Conservation (phyloP, 139 green algal species). For the Chlorella sorokiniana region DNA sequence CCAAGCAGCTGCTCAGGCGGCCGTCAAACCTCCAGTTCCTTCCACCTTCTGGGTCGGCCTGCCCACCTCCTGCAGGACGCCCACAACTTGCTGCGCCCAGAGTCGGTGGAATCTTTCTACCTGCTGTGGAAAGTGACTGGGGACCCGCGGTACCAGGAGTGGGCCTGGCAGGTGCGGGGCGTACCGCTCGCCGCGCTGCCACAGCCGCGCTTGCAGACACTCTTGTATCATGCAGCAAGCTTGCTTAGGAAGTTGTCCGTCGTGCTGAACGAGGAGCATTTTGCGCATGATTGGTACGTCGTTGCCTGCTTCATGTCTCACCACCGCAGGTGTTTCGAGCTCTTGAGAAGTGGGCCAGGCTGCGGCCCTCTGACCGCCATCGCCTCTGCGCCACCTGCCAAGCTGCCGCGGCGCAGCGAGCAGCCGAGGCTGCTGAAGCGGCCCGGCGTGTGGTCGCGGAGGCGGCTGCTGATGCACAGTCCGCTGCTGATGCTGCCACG, state of each 20-base stretch:
- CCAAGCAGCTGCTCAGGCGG: no score
- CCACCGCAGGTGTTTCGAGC: background rate
- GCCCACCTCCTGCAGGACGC: slow-evolving; percentile 35
- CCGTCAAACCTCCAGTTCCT: no score
- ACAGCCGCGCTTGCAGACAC: background rate
- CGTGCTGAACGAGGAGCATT: no score
- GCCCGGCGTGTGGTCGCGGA: no score
- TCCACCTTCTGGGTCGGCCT: no score
- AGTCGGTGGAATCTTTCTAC: slow-evolving; percentile 86
- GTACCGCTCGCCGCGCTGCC: background rate
- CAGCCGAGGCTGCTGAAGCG: background rate
- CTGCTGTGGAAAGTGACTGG: slow-evolving; percentile 79
- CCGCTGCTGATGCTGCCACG: no score
- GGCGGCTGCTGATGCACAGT: no score
- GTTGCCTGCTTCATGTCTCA: background rate
- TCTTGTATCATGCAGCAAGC: no score
- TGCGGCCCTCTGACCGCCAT: background rate
- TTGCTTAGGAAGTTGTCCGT: no score
- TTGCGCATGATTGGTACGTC: background rate
- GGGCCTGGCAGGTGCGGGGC: slow-evolving; percentile 19
- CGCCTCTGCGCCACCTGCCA: background rate
- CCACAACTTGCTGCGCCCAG: slow-evolving; percentile 82
- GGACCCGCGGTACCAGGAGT: slow-evolving; percentile 20
- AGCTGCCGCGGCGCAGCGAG: background rate
- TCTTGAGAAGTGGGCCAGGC: slow-evolving; percentile 16